Evolutionary conservation across 225 moss, liverwort and hornwort genomes (phyloP).

Genomic region (Anthoceros angustus): DNA sequence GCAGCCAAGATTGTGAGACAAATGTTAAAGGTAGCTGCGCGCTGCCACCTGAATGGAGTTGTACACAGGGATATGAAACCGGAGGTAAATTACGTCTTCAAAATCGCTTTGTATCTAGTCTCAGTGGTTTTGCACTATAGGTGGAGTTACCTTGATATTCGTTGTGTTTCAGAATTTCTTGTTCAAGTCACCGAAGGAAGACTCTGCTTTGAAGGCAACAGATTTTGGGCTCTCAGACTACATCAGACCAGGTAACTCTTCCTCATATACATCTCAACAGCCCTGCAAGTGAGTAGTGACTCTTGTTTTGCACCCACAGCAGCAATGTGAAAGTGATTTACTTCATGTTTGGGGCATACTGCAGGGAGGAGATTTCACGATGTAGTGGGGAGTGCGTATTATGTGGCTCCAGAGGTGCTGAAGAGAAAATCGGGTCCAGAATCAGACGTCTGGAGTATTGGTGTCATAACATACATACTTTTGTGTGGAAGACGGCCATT

Average conservation of each 20-base stretch:
- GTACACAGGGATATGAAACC: conserved; percentile 98
- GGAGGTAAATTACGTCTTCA: conserved; percentile 29
- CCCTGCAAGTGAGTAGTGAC: not conserved
- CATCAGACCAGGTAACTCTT: conserved; percentile 54
- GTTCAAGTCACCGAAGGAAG: conserved; percentile 64
- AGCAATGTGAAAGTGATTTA: not conserved
- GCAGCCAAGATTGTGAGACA: conserved; percentile 89
- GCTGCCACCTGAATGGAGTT: conserved; percentile 92
- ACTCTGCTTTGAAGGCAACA: conserved; percentile 74
- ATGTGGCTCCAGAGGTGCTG: conserved; percentile 89
- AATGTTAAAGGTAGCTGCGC: conserved; percentile 91
- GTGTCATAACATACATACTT: conserved; percentile 84
- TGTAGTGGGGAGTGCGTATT: conserved; percentile 98
- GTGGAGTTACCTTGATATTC: not conserved
- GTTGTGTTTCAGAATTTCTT: conserved; percentile 53
- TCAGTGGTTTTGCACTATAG: not conserved
- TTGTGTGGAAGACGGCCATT: conserved; percentile 91
- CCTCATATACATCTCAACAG: not conserved
- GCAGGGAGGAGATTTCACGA: conserved; percentile 74
- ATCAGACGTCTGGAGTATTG: conserved; percentile 99
- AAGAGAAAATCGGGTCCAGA: conserved; percentile 87
- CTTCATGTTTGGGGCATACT: not conserved
- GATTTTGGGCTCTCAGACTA: conserved; percentile 97
- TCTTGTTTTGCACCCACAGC: not conserved
- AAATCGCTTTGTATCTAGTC: not conserved